A percentile compares a stretch with the other conserved stretches of the same genome.
These are phyloP conservation scores for Penicillium canescens DNA, from an alignment of 495 filamentous ascomycete species.

Conservation along the genomic window DNA sequence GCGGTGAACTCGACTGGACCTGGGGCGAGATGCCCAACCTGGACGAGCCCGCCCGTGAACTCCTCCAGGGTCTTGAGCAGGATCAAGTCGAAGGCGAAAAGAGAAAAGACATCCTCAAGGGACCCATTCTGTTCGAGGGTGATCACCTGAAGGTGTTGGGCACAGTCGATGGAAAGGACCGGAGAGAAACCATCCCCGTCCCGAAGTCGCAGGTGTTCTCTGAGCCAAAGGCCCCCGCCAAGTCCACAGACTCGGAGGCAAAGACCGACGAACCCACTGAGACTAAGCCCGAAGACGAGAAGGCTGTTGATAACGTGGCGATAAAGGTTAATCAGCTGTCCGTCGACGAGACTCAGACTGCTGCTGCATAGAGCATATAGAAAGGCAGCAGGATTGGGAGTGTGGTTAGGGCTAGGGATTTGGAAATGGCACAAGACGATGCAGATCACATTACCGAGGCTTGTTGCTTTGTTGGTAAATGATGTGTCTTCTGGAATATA, in stretches of 20 bases:
- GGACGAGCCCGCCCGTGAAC: slow-evolving; percentile 58
- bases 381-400: neutral
- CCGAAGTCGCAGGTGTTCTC: slow-evolving; percentile 5
- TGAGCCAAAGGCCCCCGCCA: neutral
- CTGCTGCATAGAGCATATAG: slow-evolving; percentile 20
- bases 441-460: slow-evolving; percentile 2
- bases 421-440: neutral
- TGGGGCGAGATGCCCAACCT: slow-evolving; percentile 71
- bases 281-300: slow-evolving; percentile 5
- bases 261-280: slow-evolving; percentile 1
- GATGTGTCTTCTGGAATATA: neutral
- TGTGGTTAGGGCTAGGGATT: neutral
- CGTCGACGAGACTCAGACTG: slow-evolving; percentile 13
- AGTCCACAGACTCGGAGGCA: neutral
- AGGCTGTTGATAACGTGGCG: slow-evolving; percentile 17
- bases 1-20: slow-evolving; percentile 77
- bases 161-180: slow-evolving; percentile 39
- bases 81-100: slow-evolving; percentile 28
- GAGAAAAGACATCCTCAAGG: slow-evolving; percentile 37
- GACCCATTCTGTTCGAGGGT: slow-evolving; percentile 42
- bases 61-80: slow-evolving; percentile 42
- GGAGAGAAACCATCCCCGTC: slow-evolving; percentile 35
- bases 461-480: neutral
- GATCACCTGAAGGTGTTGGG: slow-evolving; percentile 41
- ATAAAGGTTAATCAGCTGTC: slow-evolving; percentile 18